A percentile compares a stretch with the other conserved stretches of the same genome.
These are phyloP conservation scores for Emmonsiellopsis sp. DNA, from an alignment of 2,329 filamentous ascomycete genomes.

Conservation along the genomic window DNA sequence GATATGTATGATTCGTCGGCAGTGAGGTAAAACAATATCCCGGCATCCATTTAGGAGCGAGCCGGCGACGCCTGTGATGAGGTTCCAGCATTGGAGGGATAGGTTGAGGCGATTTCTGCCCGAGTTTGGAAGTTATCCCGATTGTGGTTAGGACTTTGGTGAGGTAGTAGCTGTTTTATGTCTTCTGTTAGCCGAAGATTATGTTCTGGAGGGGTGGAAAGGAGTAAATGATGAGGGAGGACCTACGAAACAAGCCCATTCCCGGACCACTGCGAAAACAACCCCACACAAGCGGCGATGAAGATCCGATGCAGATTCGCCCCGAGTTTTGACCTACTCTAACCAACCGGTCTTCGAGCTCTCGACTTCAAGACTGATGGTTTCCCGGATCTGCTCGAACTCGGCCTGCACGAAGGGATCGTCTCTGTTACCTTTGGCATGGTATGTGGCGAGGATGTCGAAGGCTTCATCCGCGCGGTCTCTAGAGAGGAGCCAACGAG, in stretches of 20 bases:
- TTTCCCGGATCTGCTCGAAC: conserved; percentile 49
- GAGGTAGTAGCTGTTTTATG: too few species aligned
- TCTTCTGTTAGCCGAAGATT: too few species aligned
- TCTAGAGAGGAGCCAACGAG: conserved; percentile 16
- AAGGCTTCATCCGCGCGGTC: conserved; percentile 18
- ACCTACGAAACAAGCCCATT: conserved; percentile 29
- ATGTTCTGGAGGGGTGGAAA: too few species aligned
- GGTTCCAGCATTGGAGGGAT: too few species aligned
- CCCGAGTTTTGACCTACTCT: conserved; percentile 20
- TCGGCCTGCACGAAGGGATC: conserved; percentile 48
- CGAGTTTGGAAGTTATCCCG: too few species aligned
- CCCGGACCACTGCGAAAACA: conserved; percentile 34
- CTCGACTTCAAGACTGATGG: conserved; percentile 46
- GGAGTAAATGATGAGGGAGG: too few species aligned
- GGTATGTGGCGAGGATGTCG: conserved; percentile 26
- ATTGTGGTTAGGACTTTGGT: too few species aligned
- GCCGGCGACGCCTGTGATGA: too few species aligned
- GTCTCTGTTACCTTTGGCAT: conserved; percentile 41
- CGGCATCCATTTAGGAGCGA: too few species aligned
- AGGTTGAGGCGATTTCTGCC: too few species aligned
- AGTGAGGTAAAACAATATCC: too few species aligned
- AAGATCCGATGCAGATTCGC: conserved; percentile 25
- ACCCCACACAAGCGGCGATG: conserved; percentile 21
- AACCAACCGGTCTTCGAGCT: conserved; percentile 27
- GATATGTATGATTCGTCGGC: too few species aligned